A percentile compares a stretch with the other conserved stretches of the same genome.
phyloP scores from a whole-genome alignment of 2,329 filamentous ascomycete species.

The Thermomyces lanuginosus region DNA sequence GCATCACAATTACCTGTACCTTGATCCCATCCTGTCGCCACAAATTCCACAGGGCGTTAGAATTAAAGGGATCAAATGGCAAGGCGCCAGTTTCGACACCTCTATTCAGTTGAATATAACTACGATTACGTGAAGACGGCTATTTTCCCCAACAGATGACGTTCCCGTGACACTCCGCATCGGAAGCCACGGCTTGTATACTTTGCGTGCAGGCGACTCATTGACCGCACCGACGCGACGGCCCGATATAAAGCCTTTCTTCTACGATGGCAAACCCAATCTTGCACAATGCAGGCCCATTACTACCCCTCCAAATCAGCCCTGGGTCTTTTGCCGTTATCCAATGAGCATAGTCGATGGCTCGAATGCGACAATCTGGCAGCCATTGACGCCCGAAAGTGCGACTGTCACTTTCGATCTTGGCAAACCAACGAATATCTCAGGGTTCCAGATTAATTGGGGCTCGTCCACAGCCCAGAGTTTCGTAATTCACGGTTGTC shows the following conservation, averaged over 20 bases:
- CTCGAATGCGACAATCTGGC: slow-evolving; percentile 6
- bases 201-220: slow-evolving; percentile 1
- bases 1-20: slow-evolving; percentile 2
- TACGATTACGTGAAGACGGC: slow-evolving; percentile 1
- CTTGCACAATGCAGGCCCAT: slow-evolving; percentile 4
- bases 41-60: slow-evolving; percentile 4
- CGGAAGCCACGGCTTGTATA: slow-evolving; percentile 1
- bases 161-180: slow-evolving; percentile 1
- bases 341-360: slow-evolving; percentile 5
- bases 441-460: slow-evolving; percentile 5
- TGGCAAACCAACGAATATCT: neutral
- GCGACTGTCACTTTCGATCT: slow-evolving; percentile 4
- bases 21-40: slow-evolving; percentile 5
- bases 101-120: slow-evolving; percentile 4
- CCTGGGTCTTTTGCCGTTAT: slow-evolving; percentile 6
- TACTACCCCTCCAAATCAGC: neutral
- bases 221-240: slow-evolving; percentile 2
- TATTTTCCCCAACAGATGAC: slow-evolving; percentile 1
- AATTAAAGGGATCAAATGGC: slow-evolving; percentile 5
- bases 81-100: slow-evolving; percentile 5
- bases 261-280: neutral
- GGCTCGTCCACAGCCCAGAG: slow-evolving; percentile 3
- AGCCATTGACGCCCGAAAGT: slow-evolving; percentile 1
- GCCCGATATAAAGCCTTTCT: slow-evolving; percentile 1
- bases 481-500: slow-evolving; percentile 3